Evolutionary conservation across 2,329 filamentous ascomycete genomes (phyloP), one percentile per base, ranked within the genome.

Genomic region (Berkeleyomyces rouxiae): DNA sequence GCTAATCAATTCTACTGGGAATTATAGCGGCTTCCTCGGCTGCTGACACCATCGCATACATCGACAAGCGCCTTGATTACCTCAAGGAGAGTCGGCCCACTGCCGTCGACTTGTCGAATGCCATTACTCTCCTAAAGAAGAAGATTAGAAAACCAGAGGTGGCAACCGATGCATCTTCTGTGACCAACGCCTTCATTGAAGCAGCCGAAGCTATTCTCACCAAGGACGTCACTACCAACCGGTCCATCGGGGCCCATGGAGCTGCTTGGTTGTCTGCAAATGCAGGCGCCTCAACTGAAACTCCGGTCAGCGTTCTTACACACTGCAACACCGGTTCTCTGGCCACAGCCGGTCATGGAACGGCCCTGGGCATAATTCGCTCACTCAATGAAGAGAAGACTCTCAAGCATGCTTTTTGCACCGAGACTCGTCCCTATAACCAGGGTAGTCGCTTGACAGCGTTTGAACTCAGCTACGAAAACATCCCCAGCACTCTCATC

Each of bases 261-360:
- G 88, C 90, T 0, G 79, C 84, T 67, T 99, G 93, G 88, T 85
- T 99, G 42, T 74, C 83, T 63, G 75, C 79, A 47, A 82, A 88
- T 70, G 76, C 74, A 23, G 71, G 74, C 67, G 73, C 79, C 71
- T 71, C 78, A 47, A 58, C 74, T 66, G 72, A 79, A 67, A 39
- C 62, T 9, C 69, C 77, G 74, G 68, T 96, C 58, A 89, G 88
- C n/a, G 86, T 99, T 51, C 76, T 99, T 67, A 99, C 93, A 9
- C 95, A 99, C 74, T 99, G 93, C 79, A 99, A 99, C 73, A 99
- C 93, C 31, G 93, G 93, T 37, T 96, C 92, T 23, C 84, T 99
- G 42, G 93, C 93, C 36, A 99, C 93, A 1, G 95, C 93, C 13
- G 93, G 93, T n/a, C 95, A 97, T 71, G 93, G 93, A 60, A 99